Evolutionary conservation across 1,139 yeast species (phyloP), one percentile per base, ranked within the genome.

Genomic region (Citeromyces hawaiiensis): DNA sequence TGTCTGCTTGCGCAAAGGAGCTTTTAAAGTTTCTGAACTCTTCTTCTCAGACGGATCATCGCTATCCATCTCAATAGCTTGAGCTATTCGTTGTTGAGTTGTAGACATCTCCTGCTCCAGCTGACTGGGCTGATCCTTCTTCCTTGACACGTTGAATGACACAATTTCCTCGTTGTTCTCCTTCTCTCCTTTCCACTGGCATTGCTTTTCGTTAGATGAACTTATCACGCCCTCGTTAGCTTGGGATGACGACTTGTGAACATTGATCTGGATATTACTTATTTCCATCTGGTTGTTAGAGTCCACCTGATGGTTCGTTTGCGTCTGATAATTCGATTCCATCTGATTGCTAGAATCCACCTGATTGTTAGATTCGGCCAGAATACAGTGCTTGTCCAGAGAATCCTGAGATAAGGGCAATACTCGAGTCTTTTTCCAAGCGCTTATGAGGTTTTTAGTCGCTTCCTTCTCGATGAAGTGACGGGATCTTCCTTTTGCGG

Each of bases 381-480:
- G 34, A 30, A 30, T n/a, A 30, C 7, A 30, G 17, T 30, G 34
- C 34, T 30, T 30, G 16, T 30, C 34, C 8, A 30, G 34, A 30
- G 34, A 30, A 30, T 30, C 34, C 10, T 30, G 34, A 30, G 34
- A 30, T 9, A 17, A 30, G 17, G 34, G 34, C 7, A 30, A 7
- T 3, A 16, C 16, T 30, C 34, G 15, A 16, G 17, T 16, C 11
- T 30, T 17, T 30, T 30, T 30, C 34, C 34, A 30, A 3, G 17
- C 7, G 34, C 13, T 30, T 16, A 30, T 30, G 10, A 10, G 11
- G 9, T 16, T 13, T 7, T 30, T 30, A n/a, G 16, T 10, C 15
- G 17, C 34, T 16, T 30, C 34, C 13, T 6, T 16, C 8, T 30
- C 34, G 34, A 30, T 5, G 34, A 30, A 5, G 15, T 16, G 34